Evolutionary conservation across 257 asterid species (phyloP).

Genomic region (Capsicum chinense): DNA sequence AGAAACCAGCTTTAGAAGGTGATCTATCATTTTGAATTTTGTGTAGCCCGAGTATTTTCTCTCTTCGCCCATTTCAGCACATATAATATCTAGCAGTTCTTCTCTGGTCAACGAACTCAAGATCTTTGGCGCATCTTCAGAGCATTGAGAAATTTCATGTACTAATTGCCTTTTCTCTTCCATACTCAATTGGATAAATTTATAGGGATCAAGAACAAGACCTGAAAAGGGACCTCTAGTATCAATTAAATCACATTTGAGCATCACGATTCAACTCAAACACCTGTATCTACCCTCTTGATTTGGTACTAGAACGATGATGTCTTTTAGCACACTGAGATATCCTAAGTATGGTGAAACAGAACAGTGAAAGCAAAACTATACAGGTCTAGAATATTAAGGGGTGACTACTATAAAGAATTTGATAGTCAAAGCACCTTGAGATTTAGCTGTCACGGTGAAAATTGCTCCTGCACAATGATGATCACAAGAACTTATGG

Average conservation of each 20-base stretch:
- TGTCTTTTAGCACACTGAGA: neutral
- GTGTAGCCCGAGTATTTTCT: slow-evolving; percentile 68
- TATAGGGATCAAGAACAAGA: slow-evolving; percentile 52
- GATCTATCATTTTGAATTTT: slow-evolving; percentile 65
- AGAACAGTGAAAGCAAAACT: neutral
- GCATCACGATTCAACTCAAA: slow-evolving; percentile 18
- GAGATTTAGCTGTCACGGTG: slow-evolving; percentile 3
- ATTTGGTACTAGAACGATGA: slow-evolving; percentile 2
- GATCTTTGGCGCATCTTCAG: slow-evolving; percentile 62
- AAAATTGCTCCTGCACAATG: neutral
- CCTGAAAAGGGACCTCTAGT: slow-evolving; percentile 43
- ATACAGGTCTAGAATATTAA: neutral
- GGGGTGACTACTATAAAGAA: neutral
- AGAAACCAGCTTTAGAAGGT: slow-evolving; percentile 57
- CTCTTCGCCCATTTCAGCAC: slow-evolving; percentile 78
- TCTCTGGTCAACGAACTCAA: slow-evolving; percentile 68
- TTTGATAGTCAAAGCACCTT: neutral
- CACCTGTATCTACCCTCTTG: slow-evolving; percentile 6
- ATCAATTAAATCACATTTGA: neutral
- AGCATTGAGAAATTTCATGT: slow-evolving; percentile 62
- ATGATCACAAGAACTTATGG: neutral
- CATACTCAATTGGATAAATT: slow-evolving; percentile 63
- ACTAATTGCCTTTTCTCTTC: slow-evolving; percentile 72
- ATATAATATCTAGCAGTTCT: slow-evolving; percentile 68
- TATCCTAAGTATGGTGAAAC: neutral